Base-by-base conservation (phyloP, 2,329 filamentous ascomycete species). In the Botrytis galanthina region DNA sequence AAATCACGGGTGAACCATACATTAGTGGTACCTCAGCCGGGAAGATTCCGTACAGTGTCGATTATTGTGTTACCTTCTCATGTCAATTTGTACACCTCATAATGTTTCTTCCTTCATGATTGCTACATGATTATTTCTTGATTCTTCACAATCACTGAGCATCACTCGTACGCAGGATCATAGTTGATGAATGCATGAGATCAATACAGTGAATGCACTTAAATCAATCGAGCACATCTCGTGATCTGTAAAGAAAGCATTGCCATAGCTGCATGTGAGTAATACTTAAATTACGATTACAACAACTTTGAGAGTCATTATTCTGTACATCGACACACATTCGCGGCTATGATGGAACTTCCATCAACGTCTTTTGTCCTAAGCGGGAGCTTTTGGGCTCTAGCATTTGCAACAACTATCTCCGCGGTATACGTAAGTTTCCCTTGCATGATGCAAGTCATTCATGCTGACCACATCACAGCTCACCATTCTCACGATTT, bases 401-500 rank as follows among this genome's bases (percentile, higher is more conserved):
- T 66, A 14, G 16, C 57, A 20, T 32, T 44, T 16, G 39, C 61
- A n/a, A 51, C 46, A 44, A 20, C 44, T 20, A 37, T 63, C n/a
- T 71, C 37, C 14, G 37, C 32, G 22, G 57, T 51, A 54, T 73
- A 73, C 63, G 72, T 73, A 12, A 71, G 72, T 70, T 35, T 57
- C n/a, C 48, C 71, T 60, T 60, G 37, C 37, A 71, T 70, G 20
- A 59, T 51, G 44, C 35, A 44, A 44, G 37, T 39, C 29, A 42
- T 16, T 22, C n/a, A 32, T 35, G 59, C 57, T 62, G 57, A 70
- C 32, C 32, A 6, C n/a, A 39, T 60, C 22, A 5, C 57, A 75
- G 75, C 39, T 75, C 5, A 59, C 51, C 12, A 18, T 68, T 54
- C 71, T 78, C 6, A 92, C 82, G 88, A 71, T 76, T n/a, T 79